These are phyloP conservation scores for Exophiala sp. DNA, from an alignment of 2,329 filamentous ascomycete genomes.

Conservation along the genomic window DNA sequence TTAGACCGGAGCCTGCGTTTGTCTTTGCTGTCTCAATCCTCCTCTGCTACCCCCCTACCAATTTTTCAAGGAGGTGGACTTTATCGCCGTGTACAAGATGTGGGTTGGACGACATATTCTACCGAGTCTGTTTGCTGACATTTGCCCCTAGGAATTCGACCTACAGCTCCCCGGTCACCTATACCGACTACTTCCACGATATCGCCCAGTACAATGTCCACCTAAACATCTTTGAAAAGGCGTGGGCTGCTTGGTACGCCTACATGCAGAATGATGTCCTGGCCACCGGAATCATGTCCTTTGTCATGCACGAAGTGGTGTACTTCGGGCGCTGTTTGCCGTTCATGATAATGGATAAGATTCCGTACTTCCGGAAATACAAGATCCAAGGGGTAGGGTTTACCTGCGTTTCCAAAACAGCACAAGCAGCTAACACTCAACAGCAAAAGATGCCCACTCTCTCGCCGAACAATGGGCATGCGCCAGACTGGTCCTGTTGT, in stretches of 20 bases:
- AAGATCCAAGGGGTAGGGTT: constrained; percentile 78
- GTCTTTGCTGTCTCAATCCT: not conserved
- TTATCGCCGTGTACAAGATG: constrained; percentile 10
- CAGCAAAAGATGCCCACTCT: constrained; percentile 82
- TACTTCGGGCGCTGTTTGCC: constrained; percentile 91
- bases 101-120: not conserved
- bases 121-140: not conserved
- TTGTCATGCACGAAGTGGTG: constrained; percentile 85
- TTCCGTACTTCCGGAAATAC: constrained; percentile 83
- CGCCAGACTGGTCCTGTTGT: constrained; percentile 83
- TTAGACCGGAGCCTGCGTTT: not conserved
- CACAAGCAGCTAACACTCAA: constrained; percentile 20
- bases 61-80: not conserved
- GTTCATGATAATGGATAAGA: constrained; percentile 85
- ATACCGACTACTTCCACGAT: constrained; percentile 61
- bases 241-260: constrained; percentile 95
- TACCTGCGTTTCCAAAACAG: not conserved
- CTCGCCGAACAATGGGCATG: constrained; percentile 92
- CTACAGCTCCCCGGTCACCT: constrained; percentile 47
- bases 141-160: constrained; percentile 42
- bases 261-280: constrained; percentile 98
- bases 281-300: constrained; percentile 96
- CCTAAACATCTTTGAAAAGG: constrained; percentile 76
- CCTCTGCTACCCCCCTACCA: not conserved
- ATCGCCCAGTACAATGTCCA: constrained; percentile 70